Percentiles rank a stretch among this genome's conserved stretches.
These are phyloP conservation scores for Diaporthe longicolla DNA, from an alignment of 2,329 filamentous ascomycete species.

Conservation along the genomic window DNA sequence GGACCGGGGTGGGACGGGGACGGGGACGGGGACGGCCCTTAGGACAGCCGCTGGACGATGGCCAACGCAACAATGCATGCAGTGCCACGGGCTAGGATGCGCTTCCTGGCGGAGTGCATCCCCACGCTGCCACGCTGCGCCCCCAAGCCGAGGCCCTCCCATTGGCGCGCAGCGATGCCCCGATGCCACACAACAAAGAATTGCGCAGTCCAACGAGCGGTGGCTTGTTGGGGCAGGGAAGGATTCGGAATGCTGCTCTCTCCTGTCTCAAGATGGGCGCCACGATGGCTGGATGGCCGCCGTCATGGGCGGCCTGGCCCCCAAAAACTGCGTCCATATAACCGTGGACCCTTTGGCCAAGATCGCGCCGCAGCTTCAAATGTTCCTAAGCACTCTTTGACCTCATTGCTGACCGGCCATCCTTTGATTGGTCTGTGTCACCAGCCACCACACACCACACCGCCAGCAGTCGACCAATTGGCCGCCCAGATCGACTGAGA, in stretches of 20 bases:
- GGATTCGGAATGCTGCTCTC: background rate
- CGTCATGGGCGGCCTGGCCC: background rate
- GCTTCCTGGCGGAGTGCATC: slow-evolving; percentile 14
- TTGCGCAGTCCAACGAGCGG: background rate
- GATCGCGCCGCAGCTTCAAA: background rate
- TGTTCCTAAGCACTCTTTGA: background rate
- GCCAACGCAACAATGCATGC: slow-evolving; percentile 8
- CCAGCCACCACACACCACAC: background rate
- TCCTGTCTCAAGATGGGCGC: background rate
- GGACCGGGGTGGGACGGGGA: background rate
- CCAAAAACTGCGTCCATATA: background rate
- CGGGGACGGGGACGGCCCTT: background rate
- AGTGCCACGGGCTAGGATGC: slow-evolving; percentile 21
- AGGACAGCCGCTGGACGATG: slow-evolving; percentile 12
- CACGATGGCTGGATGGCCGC: background rate
- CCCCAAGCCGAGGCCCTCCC: slow-evolving; percentile 7
- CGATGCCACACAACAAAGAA: background rate
- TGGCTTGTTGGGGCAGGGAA: background rate
- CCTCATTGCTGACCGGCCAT: background rate
- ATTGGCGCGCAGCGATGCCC: background rate
- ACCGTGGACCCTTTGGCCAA: background rate
- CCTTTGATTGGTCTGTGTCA: slow-evolving; percentile 6
- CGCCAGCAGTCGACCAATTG: background rate
- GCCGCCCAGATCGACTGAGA: background rate
- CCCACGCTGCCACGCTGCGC: slow-evolving; percentile 4